These are phyloP conservation scores for Nakazawaea laoshanensis DNA, from an alignment of 805 yeast genomes.

Conservation along the genomic window DNA sequence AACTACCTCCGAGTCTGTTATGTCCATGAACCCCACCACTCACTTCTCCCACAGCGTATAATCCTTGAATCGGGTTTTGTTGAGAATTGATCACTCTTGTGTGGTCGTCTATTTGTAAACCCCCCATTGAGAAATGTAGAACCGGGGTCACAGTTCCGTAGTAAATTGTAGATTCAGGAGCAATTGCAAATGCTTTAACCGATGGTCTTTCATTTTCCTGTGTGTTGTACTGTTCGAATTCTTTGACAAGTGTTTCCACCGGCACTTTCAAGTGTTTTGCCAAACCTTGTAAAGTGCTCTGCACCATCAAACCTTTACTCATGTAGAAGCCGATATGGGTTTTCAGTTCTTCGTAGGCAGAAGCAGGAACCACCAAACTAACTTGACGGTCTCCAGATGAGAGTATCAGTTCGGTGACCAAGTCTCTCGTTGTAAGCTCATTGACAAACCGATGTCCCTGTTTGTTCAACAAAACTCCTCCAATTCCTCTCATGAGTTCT, in stretches of 20 bases:
- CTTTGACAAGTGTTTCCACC: slow-evolving; percentile 14
- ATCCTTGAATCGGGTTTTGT: slow-evolving; percentile 25
- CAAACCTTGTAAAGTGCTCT: slow-evolving; percentile 20
- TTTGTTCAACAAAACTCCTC: slow-evolving; percentile 43
- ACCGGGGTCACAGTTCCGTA: slow-evolving; percentile 53
- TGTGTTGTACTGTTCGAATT: not conserved
- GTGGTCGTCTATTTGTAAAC: slow-evolving; percentile 17
- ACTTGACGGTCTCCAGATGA: slow-evolving; percentile 21
- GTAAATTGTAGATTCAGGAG: slow-evolving; percentile 20
- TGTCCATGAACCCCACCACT: slow-evolving; percentile 65
- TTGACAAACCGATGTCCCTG: slow-evolving; percentile 41
- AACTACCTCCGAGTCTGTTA: slow-evolving; percentile 52
- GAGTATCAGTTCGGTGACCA: slow-evolving; percentile 35
- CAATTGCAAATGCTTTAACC: not conserved
- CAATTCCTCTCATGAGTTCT: slow-evolving; percentile 51
- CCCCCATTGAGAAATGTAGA: slow-evolving; percentile 49
- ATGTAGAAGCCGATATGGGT: slow-evolving; percentile 45
- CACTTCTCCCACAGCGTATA: slow-evolving; percentile 66
- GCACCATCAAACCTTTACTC: slow-evolving; percentile 25
- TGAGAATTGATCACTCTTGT: slow-evolving; percentile 28
- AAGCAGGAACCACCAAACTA: slow-evolving; percentile 29
- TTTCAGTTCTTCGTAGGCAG: slow-evolving; percentile 34
- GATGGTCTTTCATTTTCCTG: not conserved
- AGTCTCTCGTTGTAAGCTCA: slow-evolving; percentile 46
- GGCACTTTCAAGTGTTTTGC: slow-evolving; percentile 18